phyloP scores from a whole-genome alignment of 2,329 filamentous ascomycete species.

The Orbilia javanica region DNA sequence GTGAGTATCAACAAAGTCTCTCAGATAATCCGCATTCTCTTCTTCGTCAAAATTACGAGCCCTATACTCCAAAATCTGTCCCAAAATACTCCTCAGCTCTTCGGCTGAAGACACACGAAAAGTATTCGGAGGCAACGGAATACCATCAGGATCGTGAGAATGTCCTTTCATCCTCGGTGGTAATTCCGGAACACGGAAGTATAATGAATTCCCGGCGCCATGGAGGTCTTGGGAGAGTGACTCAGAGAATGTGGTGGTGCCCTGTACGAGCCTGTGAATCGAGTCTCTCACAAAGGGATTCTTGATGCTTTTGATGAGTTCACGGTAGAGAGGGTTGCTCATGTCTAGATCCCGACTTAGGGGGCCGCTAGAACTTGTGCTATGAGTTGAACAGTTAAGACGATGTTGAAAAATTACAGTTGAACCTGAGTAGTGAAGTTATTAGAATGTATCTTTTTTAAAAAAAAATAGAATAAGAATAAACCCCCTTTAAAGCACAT shows the following conservation, averaged over 20 bases:
- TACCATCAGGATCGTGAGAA: constrained; percentile 35
- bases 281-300: constrained; percentile 26
- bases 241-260: not conserved
- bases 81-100: constrained; percentile 39
- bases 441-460: not conserved
- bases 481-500: no score
- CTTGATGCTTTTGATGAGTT: constrained; percentile 46
- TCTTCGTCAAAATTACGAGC: not conserved
- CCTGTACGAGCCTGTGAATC: constrained; percentile 22
- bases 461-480: not conserved
- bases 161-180: constrained; percentile 29
- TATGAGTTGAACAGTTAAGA: not conserved
- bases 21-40: not conserved
- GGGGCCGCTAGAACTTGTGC: not conserved
- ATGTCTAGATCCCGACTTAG: constrained; percentile 5
- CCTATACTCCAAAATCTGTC: constrained; percentile 25
- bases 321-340: constrained; percentile 32
- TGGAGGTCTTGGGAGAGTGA: not conserved
- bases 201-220: constrained; percentile 2
- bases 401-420: not conserved
- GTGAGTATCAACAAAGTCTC: not conserved
- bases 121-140: constrained; percentile 43
- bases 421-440: not conserved
- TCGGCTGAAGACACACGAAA: constrained; percentile 25
- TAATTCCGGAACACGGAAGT: constrained; percentile 42